Percentiles rank a stretch among this genome's conserved stretches.
Conservation (phyloP, 1,139 yeast species). For the Candida sojae region DNA sequence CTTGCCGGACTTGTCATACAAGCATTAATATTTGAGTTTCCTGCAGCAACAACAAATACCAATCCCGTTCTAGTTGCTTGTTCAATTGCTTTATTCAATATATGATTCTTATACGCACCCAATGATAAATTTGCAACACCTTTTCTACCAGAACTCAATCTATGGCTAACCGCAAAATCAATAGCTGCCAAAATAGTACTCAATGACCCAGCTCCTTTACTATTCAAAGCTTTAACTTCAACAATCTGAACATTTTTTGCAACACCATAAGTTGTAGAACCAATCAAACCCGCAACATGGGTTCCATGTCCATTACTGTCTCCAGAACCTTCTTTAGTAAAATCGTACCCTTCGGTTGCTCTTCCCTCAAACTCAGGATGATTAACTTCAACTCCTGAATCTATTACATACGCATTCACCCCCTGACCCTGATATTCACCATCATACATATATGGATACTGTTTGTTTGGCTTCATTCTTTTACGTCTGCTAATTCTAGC, state of each 20-base stretch:
- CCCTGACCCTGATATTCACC: conserved; percentile 30
- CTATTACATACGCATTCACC: conserved; percentile 77
- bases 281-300: conserved; percentile 90
- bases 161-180: conserved; percentile 69
- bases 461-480: conserved; percentile 23
- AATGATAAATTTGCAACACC: conserved; percentile 82
- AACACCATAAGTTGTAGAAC: conserved; percentile 76
- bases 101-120: conserved; percentile 67
- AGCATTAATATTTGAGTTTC: conserved; percentile 76
- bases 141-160: conserved; percentile 36
- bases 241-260: conserved; percentile 66
- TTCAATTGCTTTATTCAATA: conserved; percentile 71
- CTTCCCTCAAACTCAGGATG: conserved; percentile 72
- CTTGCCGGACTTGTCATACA: conserved; percentile 83
- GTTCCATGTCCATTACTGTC: conserved; percentile 80
- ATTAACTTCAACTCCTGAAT: conserved; percentile 64
- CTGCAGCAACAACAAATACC: conserved; percentile 86
- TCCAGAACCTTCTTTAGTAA: conserved; percentile 61
- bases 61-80: conserved; percentile 73
- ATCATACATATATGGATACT: conserved; percentile 28
- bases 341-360: conserved; percentile 58
- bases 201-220: conserved; percentile 64
- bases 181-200: conserved; percentile 70
- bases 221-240: conserved; percentile 70
- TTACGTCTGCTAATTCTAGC: conserved; percentile 60